These are phyloP conservation scores for Iberis amara DNA, from an alignment of 441 rosid genomes.

Conservation along the genomic window DNA sequence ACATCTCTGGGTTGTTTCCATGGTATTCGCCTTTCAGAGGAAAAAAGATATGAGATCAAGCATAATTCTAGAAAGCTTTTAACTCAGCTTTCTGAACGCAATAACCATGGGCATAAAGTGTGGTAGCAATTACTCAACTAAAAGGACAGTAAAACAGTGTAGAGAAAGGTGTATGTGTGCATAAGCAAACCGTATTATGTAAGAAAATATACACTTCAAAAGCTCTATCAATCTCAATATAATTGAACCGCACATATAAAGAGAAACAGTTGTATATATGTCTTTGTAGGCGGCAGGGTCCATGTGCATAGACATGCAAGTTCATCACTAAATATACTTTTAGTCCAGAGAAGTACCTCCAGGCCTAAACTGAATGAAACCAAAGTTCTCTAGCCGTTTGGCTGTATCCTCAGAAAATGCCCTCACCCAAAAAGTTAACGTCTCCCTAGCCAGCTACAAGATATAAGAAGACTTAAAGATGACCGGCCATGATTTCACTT, in stretches of 20 bases:
- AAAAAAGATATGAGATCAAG: slow-evolving; percentile 12
- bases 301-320: slow-evolving; percentile 14
- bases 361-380: slow-evolving; percentile 92
- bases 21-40: slow-evolving; percentile 79
- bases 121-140: neutral
- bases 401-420: slow-evolving; percentile 99
- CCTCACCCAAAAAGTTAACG: slow-evolving; percentile 95
- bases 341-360: slow-evolving; percentile 61
- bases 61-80: slow-evolving; percentile 17
- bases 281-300: slow-evolving; percentile 1
- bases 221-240: slow-evolving; percentile 9
- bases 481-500: slow-evolving; percentile 7
- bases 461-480: slow-evolving; percentile 17
- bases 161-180: slow-evolving; percentile 4
- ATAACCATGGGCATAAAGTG: slow-evolving; percentile 1
- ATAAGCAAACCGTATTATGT: neutral
- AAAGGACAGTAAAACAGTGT: slow-evolving; percentile 4
- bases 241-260: slow-evolving; percentile 8
- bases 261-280: neutral
- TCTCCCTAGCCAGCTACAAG: slow-evolving; percentile 89
- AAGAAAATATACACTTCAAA: slow-evolving; percentile 5
- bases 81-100: neutral
- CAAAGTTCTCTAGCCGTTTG: slow-evolving; percentile 94
- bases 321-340: slow-evolving; percentile 14
- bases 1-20: slow-evolving; percentile 99